phyloP scores from a whole-genome alignment of 169 alveolate genomes.

The Hepatocystis sp. region DNA sequence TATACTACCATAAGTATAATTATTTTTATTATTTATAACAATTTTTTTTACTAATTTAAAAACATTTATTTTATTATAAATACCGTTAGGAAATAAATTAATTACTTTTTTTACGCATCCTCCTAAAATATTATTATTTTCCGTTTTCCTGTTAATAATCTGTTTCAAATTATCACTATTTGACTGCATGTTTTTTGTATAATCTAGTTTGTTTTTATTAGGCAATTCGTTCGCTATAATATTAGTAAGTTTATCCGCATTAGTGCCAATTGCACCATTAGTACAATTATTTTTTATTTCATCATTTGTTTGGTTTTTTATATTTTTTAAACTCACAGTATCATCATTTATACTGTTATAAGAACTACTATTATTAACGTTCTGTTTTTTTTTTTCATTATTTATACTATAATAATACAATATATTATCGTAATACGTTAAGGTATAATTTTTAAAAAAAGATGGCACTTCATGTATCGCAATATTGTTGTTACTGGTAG shows the following conservation, averaged over 20 bases:
- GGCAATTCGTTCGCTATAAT: not conserved
- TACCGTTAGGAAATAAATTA: not conserved
- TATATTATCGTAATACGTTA: not conserved
- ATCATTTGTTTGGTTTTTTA: not conserved
- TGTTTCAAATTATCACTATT: not conserved
- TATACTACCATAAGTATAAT: slow-evolving; percentile 38
- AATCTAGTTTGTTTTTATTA: too few species aligned
- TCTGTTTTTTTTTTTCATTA: not conserved
- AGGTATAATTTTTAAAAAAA: slow-evolving; percentile 20
- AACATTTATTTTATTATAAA: not conserved
- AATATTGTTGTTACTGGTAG: slow-evolving; percentile 5
- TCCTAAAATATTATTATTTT: not conserved
- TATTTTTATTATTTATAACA: slow-evolving; percentile 17
- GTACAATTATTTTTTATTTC: too few species aligned
- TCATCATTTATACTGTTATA: not conserved
- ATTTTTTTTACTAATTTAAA: slow-evolving; percentile 26
- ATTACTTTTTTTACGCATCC: not conserved
- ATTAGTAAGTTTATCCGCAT: too few species aligned
- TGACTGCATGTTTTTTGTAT: not conserved
- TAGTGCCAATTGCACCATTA: not conserved
- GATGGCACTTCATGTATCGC: slow-evolving; percentile 24
- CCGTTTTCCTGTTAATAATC: not conserved
- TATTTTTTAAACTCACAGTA: not conserved
- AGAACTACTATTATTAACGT: not conserved
- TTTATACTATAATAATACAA: not conserved